Evolutionary conservation across 2,329 filamentous ascomycete species (phyloP).

Genomic region (Periconia digitata): DNA sequence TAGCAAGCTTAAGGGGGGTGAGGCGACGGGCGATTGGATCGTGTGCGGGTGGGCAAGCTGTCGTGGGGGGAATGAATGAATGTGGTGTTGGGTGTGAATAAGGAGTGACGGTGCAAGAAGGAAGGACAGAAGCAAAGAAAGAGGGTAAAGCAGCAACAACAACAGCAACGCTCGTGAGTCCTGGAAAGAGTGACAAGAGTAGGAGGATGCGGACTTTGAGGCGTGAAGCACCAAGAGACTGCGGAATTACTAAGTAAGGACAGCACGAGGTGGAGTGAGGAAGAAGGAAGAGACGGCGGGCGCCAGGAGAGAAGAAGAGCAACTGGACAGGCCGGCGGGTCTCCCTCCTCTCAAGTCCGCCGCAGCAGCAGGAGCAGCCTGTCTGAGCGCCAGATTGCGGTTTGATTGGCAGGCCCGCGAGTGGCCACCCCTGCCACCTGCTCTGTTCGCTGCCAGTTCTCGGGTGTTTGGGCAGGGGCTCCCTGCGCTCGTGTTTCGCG

Average conservation of each 20-base stretch:
- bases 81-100: constrained; percentile 8
- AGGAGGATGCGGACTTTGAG: constrained; percentile 36
- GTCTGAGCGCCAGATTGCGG: neutral
- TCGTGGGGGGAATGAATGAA: constrained; percentile 8
- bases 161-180: constrained; percentile 22
- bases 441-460: neutral
- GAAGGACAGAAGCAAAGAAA: constrained; percentile 15
- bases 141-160: too few relatives aligned
- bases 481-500: neutral
- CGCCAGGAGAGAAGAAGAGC: constrained; percentile 36
- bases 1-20: constrained; percentile 28
- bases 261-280: constrained; percentile 38
- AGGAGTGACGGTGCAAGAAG: constrained; percentile 16
- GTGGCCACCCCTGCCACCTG: neutral
- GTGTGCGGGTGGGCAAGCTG: neutral
- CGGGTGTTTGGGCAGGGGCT: neutral
- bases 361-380: neutral
- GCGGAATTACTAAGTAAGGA: constrained; percentile 36
- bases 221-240: constrained; percentile 14
- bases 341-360: constrained; percentile 1
- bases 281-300: constrained; percentile 24
- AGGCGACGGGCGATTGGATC: neutral
- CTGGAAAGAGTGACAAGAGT: constrained; percentile 46
- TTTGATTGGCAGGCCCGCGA: constrained; percentile 20
- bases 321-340: neutral